Conservation (phyloP, 805 yeast species). For the Lachancea waltii region DNA sequence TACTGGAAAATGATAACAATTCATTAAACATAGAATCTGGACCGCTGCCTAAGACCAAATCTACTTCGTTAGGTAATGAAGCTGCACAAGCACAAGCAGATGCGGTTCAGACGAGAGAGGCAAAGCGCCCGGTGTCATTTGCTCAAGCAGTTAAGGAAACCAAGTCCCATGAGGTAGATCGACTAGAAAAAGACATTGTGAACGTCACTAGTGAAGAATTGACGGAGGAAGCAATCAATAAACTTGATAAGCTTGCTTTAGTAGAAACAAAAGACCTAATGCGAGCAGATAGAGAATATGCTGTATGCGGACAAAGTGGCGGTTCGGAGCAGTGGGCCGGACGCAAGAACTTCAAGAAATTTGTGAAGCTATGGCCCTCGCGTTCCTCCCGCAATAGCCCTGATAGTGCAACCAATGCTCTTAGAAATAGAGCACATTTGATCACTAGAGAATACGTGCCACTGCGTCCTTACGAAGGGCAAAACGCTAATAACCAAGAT, state of each 20-base stretch:
- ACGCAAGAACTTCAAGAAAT: conserved; percentile 37
- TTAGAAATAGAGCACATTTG: conserved; percentile 21
- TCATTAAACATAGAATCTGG: neutral
- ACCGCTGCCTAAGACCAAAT: no score
- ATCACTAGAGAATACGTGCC: conserved; percentile 33
- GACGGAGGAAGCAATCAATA: conserved; percentile 28
- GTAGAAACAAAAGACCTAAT: conserved; percentile 4
- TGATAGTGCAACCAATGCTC: conserved; percentile 6
- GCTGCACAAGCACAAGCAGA: no score
- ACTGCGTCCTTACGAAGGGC: conserved; percentile 8
- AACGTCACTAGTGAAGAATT: conserved; percentile 25
- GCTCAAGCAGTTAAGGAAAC: conserved; percentile 32
- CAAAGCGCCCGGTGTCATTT: conserved; percentile 10
- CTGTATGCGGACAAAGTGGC: no score
- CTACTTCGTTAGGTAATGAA: no score
- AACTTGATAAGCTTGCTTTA: conserved; percentile 29
- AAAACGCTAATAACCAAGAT: neutral
- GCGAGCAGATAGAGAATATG: no score
- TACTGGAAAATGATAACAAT: neutral
- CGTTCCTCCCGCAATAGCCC: conserved; percentile 3
- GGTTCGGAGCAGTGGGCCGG: conserved; percentile 30
- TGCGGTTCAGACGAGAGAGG: neutral
- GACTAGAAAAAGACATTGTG: conserved; percentile 24
- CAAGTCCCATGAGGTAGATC: conserved; percentile 25
- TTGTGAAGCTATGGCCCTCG: conserved; percentile 31